Evolutionary conservation across 176 grass and related monocot species (phyloP).

Genomic region (Carex cristatella): DNA sequence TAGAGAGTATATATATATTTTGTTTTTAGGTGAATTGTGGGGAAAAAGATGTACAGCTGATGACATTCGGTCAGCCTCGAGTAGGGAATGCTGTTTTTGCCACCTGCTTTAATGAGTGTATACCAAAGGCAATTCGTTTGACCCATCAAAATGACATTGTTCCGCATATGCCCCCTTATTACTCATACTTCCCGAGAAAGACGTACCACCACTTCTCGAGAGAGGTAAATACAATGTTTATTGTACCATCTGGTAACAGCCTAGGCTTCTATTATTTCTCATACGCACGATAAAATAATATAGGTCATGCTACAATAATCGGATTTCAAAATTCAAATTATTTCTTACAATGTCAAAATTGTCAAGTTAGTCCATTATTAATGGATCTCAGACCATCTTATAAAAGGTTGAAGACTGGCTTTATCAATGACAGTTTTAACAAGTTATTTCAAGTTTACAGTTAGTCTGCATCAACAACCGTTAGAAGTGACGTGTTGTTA

Average conservation of each 20-base stretch:
- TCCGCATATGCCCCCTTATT: constrained; percentile 86
- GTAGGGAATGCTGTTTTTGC: constrained; percentile 88
- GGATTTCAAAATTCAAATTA: not conserved
- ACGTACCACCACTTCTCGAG: constrained; percentile 86
- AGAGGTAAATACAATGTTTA: constrained; percentile 48
- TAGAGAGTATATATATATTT: not conserved
- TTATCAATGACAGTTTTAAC: not conserved
- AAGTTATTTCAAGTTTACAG: not conserved
- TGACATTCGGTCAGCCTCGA: constrained; percentile 89
- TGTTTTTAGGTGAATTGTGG: constrained; percentile 53
- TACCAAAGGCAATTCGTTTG: constrained; percentile 65
- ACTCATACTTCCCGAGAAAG: constrained; percentile 53
- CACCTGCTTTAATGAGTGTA: constrained; percentile 47
- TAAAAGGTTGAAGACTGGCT: not conserved
- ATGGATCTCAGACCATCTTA: not conserved
- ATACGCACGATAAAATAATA: not conserved
- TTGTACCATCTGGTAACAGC: not conserved
- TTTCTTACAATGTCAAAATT: not conserved
- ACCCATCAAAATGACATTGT: constrained; percentile 90
- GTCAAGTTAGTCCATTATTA: not conserved
- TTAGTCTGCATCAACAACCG: not conserved
- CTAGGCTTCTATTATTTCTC: not conserved
- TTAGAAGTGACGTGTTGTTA: too few species aligned
- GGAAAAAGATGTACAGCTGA: constrained; percentile 47
- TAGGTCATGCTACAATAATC: not conserved